phyloP scores from a whole-genome alignment of 2,329 filamentous ascomycete genomes.

The Ophioceras dolichostomum region DNA sequence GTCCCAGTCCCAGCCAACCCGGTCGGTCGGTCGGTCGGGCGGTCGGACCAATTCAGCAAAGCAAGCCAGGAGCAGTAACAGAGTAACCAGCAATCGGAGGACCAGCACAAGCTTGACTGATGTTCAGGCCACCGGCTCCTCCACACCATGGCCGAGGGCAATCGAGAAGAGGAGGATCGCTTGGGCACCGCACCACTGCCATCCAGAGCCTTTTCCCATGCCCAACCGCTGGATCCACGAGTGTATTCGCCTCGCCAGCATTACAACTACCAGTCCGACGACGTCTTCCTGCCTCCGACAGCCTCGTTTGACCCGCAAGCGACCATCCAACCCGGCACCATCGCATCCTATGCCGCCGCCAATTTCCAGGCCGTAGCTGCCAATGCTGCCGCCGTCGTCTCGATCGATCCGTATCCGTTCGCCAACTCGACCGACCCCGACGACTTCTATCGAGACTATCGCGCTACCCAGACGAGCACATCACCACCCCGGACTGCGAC shows the following conservation, averaged over 20 bases:
- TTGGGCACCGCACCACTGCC: constrained; percentile 18
- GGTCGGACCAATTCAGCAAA: constrained; percentile 11
- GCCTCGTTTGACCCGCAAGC: constrained; percentile 4
- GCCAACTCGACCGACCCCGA: constrained; percentile 34
- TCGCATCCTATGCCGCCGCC: constrained; percentile 22
- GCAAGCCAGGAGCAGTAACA: no score
- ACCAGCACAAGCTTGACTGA: constrained; percentile 14
- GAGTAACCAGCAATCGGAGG: constrained; percentile 3
- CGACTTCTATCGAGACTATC: constrained; percentile 42
- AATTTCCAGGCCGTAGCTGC: constrained; percentile 24
- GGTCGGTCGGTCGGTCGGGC: constrained; percentile 17
- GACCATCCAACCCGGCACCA: constrained; percentile 1
- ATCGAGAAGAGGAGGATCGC: constrained; percentile 29
- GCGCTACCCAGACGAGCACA: constrained; percentile 19
- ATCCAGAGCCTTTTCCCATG: neutral
- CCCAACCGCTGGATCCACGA: constrained; percentile 1
- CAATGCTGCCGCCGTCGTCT: constrained; percentile 20
- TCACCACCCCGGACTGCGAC: neutral
- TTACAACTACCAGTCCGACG: constrained; percentile 10
- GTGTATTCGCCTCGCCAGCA: constrained; percentile 8
- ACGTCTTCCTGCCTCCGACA: neutral
- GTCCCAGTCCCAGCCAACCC: neutral
- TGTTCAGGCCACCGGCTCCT: constrained; percentile 16
- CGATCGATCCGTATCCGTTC: constrained; percentile 11
- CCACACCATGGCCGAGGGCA: constrained; percentile 31